A percentile compares a stretch with the other conserved stretches of the same genome.
Evolutionary conservation across 495 filamentous ascomycete species (phyloP).

Genomic region (Penicillium argentinense): DNA sequence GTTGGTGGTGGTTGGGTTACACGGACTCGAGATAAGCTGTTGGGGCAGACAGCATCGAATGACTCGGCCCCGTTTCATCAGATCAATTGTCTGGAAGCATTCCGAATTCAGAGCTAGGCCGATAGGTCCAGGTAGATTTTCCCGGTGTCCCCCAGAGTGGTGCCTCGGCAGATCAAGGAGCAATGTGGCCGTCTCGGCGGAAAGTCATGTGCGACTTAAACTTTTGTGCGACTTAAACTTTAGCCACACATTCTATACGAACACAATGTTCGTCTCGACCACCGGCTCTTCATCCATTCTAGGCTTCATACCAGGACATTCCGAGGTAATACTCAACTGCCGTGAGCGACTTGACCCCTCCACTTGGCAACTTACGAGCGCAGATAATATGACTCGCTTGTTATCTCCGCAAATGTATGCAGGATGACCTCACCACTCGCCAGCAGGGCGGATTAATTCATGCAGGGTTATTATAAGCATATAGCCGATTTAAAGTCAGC

Average conservation of each 20-base stretch:
- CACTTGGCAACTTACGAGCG: neutral
- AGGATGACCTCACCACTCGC: slow-evolving; percentile 1
- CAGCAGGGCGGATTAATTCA: neutral
- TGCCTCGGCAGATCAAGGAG: neutral
- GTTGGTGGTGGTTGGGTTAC: too few relatives aligned
- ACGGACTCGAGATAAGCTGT: neutral
- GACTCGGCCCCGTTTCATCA: neutral
- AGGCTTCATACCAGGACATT: neutral
- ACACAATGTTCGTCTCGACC: too few relatives aligned
- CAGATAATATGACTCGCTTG: neutral
- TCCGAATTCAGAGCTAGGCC: too few relatives aligned
- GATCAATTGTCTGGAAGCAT: too few relatives aligned
- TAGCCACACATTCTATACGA: neutral
- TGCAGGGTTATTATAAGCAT: neutral
- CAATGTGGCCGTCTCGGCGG: neutral
- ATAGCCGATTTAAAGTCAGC: neutral
- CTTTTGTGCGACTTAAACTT: neutral
- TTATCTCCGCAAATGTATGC: neutral
- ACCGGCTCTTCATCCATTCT: neutral
- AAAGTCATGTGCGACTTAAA: neutral
- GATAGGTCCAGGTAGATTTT: neutral
- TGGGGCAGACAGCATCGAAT: neutral
- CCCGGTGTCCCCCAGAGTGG: neutral
- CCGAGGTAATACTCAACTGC: neutral
- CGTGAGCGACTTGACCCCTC: neutral